Conservation (phyloP, 768 basidiomycete species). For the Russula vinacea region DNA sequence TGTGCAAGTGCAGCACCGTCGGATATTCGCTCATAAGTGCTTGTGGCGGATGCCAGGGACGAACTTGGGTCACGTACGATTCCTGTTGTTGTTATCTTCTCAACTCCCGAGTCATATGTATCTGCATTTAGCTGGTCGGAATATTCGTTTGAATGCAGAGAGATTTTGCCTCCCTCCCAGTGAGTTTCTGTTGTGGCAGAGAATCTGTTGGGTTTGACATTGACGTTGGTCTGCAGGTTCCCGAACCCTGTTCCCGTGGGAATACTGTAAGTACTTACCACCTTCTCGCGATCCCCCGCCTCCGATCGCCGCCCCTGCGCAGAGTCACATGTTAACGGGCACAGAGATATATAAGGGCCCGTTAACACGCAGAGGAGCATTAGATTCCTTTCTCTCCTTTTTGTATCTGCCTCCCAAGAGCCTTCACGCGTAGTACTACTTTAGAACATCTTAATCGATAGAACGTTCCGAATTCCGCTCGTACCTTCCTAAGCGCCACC, state of each 20-base stretch:
- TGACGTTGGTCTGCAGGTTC: neutral
- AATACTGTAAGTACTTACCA: too few species aligned
- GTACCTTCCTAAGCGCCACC: too few species aligned
- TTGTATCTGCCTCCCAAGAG: too few species aligned
- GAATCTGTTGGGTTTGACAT: neutral
- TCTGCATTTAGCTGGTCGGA: neutral
- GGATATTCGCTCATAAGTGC: slow-evolving; percentile 2
- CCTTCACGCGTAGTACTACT: too few species aligned
- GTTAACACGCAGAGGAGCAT: too few species aligned
- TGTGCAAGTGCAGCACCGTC: slow-evolving; percentile 9
- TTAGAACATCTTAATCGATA: too few species aligned
- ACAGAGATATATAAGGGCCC: too few species aligned
- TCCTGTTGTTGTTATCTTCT: neutral
- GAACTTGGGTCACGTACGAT: neutral
- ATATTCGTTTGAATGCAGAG: neutral
- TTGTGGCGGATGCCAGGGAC: slow-evolving; percentile 8
- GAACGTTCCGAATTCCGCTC: too few species aligned
- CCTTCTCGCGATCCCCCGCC: too few species aligned
- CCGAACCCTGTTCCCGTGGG: neutral
- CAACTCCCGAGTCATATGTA: neutral
- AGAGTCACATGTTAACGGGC: too few species aligned
- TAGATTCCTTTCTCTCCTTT: too few species aligned
- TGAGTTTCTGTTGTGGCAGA: neutral
- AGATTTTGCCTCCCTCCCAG: neutral
- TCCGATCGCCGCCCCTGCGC: too few species aligned